Evolutionary conservation across 1,139 yeast genomes (phyloP), one percentile per base, ranked within the genome.

Genomic region (Geotrichum candidum): DNA sequence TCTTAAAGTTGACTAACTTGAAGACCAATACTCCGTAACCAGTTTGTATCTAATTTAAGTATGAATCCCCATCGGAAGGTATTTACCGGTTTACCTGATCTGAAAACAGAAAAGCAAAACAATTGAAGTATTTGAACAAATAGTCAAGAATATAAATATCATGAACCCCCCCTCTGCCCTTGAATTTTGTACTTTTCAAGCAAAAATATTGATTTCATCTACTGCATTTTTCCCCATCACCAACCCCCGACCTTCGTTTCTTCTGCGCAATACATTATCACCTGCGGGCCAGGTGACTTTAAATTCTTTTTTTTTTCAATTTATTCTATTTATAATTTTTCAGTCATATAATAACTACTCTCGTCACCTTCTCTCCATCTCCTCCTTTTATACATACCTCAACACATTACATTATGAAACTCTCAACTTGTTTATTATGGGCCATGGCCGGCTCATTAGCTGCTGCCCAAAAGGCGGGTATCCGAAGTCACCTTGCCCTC

Each of bases 381-480:
- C 18, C 18, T 18, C 18, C 18, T 18, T 18, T 18, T 2, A n/a
- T 15, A 13, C 13, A 2, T 4, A 15, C 46, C n/a, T n/a, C 2
- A 5, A 4, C n/a, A 41, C 3, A 11, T 35, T 35, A 41, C 18
- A 1, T n/a, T 13, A 41, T 41, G 46, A 41, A 41, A 41, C 6
- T 41, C 18, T 41, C 46, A 15, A 41, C 2, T 15, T 41, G 13
- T 41, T 15, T 15, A 2, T 6, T 41, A 15, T n/a, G 15, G n/a
- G 22, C 18, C 15, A 13, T 41, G 46, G 46, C 46, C 2, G 31
- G 55, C 31, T 29, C 54, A 3, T 46, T 48, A 25, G 54, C 23
- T 4, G 18, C 7, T 3, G 63, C 63, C 3, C 65, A 63, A 61
- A 63, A 61, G 51, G 65, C 57, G 5, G 65, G 65, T 2, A 53